A percentile compares a stretch with the other conserved stretches of the same genome.
Evolutionary conservation across 2,329 filamentous ascomycete species (phyloP).

Genomic region (Xylariaceae sp.): DNA sequence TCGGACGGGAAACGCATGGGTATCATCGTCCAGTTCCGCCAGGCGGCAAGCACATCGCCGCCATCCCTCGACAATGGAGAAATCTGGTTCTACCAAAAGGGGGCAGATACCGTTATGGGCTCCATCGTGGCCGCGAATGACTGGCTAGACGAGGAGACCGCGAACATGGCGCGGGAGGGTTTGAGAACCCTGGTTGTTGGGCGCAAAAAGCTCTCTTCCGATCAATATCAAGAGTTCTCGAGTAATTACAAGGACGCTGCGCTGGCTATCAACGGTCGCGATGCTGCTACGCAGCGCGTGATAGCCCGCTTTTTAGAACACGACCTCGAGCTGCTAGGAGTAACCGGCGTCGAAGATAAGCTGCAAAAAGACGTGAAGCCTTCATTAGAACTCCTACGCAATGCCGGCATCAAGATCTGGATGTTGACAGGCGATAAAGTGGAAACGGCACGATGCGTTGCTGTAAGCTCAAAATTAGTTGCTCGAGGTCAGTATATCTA

Average conservation of each 20-base stretch:
- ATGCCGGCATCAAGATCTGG: conserved; percentile 98
- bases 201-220: conserved; percentile 74
- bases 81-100: conserved; percentile 98
- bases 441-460: conserved; percentile 93
- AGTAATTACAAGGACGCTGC: conserved; percentile 73
- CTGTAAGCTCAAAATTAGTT: conserved; percentile 90
- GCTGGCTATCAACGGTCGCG: conserved; percentile 73
- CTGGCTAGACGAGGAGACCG: conserved; percentile 97
- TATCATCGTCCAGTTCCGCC: conserved; percentile 83
- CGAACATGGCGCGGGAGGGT: conserved; percentile 98
- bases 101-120: conserved; percentile 97
- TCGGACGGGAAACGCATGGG: conserved; percentile 98
- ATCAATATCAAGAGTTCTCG: conserved; percentile 80
- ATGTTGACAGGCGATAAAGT: conserved; percentile 99
- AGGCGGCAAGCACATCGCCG: conserved; percentile 47
- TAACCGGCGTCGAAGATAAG: conserved; percentile 97
- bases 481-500: conserved; percentile 93
- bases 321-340: conserved; percentile 88
- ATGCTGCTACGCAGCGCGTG: conserved; percentile 75
- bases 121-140: conserved; percentile 92
- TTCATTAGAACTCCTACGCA: conserved; percentile 87
- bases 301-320: conserved; percentile 78
- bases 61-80: conserved; percentile 60
- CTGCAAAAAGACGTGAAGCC: conserved; percentile 94
- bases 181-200: conserved; percentile 91